Evolutionary conservation across 306 rosid genomes (phyloP), one percentile per base, ranked within the genome.

Genomic region (Lathyrus tuberosus): DNA sequence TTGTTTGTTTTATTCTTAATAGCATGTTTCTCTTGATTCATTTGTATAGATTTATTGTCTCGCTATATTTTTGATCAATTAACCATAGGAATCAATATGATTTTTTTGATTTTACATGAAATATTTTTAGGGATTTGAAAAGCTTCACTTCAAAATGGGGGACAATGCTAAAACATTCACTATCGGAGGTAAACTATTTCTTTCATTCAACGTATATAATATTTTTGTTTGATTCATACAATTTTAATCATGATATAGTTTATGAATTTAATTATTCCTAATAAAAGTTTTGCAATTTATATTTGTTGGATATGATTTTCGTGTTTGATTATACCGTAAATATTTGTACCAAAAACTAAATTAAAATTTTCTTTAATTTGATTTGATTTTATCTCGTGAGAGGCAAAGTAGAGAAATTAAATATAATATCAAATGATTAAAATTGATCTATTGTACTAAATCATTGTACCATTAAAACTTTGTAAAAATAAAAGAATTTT

Each of bases 241-340:
- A 8, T 7, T 35, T 35, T 35, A 7, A 8, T 35, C 3, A 8
- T 6, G 2, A 7, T 35, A 33, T 35, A 35, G 3, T 35, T 7
- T 35, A 8, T 35, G 8, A 35, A 7, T 35, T 35, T 35, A 1
- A 35, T 8, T 35, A 8, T 1, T 33, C 7, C 2, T 35, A 2
- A 6, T 35, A 35, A 35, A 35, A 35, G 7, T 1, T 26, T 1
- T 26, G 35, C 9, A 33, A 8, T 35, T 60, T 35, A 16, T 10
- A 57, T 28, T 4, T 61, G 13, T 61, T 61, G 46, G 46, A 61
- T 37, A 9, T 61, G 66, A 61, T 37, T 61, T n/a, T 61, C 16
- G 26, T 35, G 28, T 35, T 6, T 0, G 20, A 22, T 14, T 6
- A 28, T 28, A 13, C 10, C 4, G 14, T 59, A 22, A 60, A 35